Percentiles rank a stretch among this genome's conserved stretches.
Conservation (phyloP, 192 early-diverging fungal genomes). For the Pecoramyces ruminantium region DNA sequence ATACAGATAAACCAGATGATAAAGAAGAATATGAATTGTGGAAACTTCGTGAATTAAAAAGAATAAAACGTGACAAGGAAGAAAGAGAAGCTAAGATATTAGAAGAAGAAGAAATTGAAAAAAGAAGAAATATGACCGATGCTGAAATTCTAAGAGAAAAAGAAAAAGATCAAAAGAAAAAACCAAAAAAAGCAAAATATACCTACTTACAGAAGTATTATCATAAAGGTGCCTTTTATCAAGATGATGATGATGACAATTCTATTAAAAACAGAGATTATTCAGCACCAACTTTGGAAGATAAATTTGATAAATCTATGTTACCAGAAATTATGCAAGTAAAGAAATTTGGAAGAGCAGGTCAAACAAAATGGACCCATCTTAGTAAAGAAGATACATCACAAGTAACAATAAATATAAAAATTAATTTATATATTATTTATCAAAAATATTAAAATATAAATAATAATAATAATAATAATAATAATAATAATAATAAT, state of each 20-base stretch:
- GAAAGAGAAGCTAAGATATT: slow-evolving; percentile 48
- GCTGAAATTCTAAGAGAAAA: slow-evolving; percentile 59
- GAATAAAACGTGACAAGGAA: slow-evolving; percentile 76
- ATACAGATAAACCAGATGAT: slow-evolving; percentile 78
- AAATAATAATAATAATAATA: too few relatives aligned
- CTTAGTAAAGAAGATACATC: slow-evolving; percentile 70
- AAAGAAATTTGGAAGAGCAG: slow-evolving; percentile 70
- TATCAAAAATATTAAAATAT: too few relatives aligned
- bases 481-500: too few relatives aligned
- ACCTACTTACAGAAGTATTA: slow-evolving; percentile 65
- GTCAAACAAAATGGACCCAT: slow-evolving; percentile 81
- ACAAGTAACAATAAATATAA: slow-evolving; percentile 1
- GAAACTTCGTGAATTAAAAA: slow-evolving; percentile 73
- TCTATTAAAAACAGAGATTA: slow-evolving; percentile 47
- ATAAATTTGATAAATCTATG: slow-evolving; percentile 42
- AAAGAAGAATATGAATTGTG: slow-evolving; percentile 78
- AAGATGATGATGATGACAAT: slow-evolving; percentile 31
- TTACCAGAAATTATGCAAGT: slow-evolving; percentile 80
- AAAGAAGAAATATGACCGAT: slow-evolving; percentile 65
- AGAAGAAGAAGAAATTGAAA: slow-evolving; percentile 64
- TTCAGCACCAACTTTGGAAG: slow-evolving; percentile 52
- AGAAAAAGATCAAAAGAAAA: slow-evolving; percentile 33
- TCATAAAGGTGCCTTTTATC: slow-evolving; percentile 78
- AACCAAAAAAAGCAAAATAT: slow-evolving; percentile 37
- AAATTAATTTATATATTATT: too few relatives aligned